phyloP scores from a whole-genome alignment of 2,329 filamentous ascomycete genomes.

The Paecilomyces sp. region DNA sequence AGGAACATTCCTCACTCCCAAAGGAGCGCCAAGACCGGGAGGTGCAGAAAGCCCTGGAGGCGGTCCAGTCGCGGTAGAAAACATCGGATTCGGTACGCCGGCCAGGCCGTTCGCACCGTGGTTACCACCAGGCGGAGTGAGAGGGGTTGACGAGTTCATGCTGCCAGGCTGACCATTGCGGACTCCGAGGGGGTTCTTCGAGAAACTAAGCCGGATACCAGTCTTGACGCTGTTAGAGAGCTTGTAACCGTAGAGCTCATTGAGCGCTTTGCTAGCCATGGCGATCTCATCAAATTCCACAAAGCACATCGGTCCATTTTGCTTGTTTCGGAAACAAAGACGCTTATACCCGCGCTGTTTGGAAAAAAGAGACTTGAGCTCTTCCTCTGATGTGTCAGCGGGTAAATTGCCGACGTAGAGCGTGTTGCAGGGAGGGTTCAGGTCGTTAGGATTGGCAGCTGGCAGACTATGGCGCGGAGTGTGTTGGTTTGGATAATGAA shows the following conservation, averaged over 20 bases:
- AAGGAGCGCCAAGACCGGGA: slow-evolving; percentile 54
- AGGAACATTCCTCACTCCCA: slow-evolving; percentile 23
- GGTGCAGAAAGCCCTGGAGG: slow-evolving; percentile 75
- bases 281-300: slow-evolving; percentile 95
- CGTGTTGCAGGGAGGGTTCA: slow-evolving; percentile 96
- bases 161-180: slow-evolving; percentile 63
- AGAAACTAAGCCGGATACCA: slow-evolving; percentile 91
- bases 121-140: slow-evolving; percentile 46
- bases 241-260: slow-evolving; percentile 79
- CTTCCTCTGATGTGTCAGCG: slow-evolving; percentile 86
- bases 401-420: slow-evolving; percentile 97
- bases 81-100: slow-evolving; percentile 53
- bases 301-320: slow-evolving; percentile 97
- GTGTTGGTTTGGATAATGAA: slow-evolving; percentile 52
- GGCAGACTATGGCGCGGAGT: slow-evolving; percentile 63
- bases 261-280: slow-evolving; percentile 82
- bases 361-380: slow-evolving; percentile 87
- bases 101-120: slow-evolving; percentile 51
- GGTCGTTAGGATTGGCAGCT: slow-evolving; percentile 85
- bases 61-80: slow-evolving; percentile 64
- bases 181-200: slow-evolving; percentile 92
- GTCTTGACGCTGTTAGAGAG: slow-evolving; percentile 91
- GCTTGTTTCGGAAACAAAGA: slow-evolving; percentile 88
- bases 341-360: slow-evolving; percentile 93
- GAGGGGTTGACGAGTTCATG: slow-evolving; percentile 43